Percentiles rank a stretch among this genome's conserved stretches.
These are phyloP conservation scores for Tetrastigma voinierianum DNA, from an alignment of 164 flowering plant species.

Conservation along the genomic window DNA sequence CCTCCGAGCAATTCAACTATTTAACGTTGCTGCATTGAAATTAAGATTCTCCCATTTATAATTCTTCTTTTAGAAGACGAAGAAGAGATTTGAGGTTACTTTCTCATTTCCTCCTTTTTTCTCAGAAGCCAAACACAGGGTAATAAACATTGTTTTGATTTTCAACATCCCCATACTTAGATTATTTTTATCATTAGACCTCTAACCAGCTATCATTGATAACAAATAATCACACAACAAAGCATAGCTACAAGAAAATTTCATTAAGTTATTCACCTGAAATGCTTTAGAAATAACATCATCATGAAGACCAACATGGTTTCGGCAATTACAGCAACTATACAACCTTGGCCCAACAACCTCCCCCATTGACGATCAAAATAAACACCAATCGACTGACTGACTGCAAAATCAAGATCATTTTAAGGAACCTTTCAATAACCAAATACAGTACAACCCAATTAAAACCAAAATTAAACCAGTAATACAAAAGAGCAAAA, in stretches of 20 bases:
- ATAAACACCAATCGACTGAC: constrained; percentile 2
- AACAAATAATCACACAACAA: not conserved
- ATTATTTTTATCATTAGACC: not conserved
- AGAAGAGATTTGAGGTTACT: no score
- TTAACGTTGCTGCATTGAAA: not conserved
- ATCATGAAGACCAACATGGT: constrained; percentile 65
- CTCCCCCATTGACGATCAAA: constrained; percentile 35
- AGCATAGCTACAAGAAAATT: not conserved
- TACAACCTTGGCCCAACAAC: constrained; percentile 54
- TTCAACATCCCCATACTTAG: not conserved
- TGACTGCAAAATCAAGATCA: constrained; percentile 6
- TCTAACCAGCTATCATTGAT: not conserved
- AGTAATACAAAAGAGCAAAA: not conserved
- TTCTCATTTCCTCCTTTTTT: no score
- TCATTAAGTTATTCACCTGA: constrained; percentile 37
- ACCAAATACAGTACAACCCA: not conserved
- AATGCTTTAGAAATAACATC: constrained; percentile 68
- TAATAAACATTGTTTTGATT: not conserved
- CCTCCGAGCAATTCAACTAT: not conserved
- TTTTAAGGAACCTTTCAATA: no score
- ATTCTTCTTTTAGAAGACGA: no score
- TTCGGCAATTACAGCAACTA: constrained; percentile 69
- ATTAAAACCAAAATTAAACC: not conserved
- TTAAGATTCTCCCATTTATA: no score
- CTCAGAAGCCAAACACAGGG: not conserved